A percentile compares a stretch with the other conserved stretches of the same genome.
Evolutionary conservation across 2,329 filamentous ascomycete genomes (phyloP).

Genomic region (Fusarium armeniacum): DNA sequence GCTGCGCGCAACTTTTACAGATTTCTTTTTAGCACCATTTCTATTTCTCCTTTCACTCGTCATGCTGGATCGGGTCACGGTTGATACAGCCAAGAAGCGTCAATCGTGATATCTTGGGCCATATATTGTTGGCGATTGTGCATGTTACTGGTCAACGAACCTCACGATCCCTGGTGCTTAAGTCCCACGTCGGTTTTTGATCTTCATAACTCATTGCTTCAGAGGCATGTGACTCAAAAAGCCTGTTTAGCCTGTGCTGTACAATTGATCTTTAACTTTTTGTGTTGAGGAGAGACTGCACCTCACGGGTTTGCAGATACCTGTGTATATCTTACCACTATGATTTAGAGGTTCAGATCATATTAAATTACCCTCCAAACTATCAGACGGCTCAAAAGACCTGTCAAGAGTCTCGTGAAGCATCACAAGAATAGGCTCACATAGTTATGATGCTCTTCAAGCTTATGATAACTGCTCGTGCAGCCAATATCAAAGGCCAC

Average conservation of each 20-base stretch:
- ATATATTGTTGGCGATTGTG: neutral
- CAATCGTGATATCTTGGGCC: neutral
- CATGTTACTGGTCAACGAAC: neutral
- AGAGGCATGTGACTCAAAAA: neutral
- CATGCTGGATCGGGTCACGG: neutral
- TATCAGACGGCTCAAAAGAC: neutral
- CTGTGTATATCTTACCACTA: neutral
- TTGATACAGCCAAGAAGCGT: neutral
- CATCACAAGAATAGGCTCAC: neutral
- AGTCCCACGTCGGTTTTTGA: neutral
- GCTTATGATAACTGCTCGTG: neutral
- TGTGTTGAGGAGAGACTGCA: neutral
- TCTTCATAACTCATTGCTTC: neutral
- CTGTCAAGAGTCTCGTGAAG: neutral
- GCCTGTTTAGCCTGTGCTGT: neutral
- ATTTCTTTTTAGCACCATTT: no score
- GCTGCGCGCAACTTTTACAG: neutral
- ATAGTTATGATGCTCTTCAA: neutral
- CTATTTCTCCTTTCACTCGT: neutral
- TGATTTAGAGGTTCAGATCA: neutral
- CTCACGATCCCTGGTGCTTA: neutral
- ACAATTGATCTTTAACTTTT: neutral
- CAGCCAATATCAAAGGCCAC: no score
- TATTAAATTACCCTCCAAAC: neutral
- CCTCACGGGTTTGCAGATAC: neutral